phyloP scores from a whole-genome alignment of 495 filamentous ascomycete genomes.

The Apodospora peruviana region DNA sequence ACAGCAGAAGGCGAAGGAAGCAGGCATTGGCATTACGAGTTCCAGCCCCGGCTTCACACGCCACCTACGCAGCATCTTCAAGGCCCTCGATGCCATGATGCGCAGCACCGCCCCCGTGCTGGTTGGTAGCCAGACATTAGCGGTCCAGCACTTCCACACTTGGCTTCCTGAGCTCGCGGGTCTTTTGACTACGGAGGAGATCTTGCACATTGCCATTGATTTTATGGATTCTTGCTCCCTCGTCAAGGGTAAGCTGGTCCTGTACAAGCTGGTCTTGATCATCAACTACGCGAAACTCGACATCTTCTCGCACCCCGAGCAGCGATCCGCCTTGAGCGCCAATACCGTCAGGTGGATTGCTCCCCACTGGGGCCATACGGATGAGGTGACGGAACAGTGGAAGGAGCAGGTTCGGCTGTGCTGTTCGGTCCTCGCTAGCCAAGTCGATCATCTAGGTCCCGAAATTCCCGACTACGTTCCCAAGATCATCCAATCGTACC shows the following conservation, averaged over 20 bases:
- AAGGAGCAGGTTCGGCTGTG: slow-evolving; percentile 88
- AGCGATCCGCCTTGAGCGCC: slow-evolving; percentile 64
- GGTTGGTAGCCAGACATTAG: slow-evolving; percentile 88
- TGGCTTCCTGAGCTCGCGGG: slow-evolving; percentile 87
- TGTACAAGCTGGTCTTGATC: slow-evolving; percentile 90
- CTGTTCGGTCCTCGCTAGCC: slow-evolving; percentile 81
- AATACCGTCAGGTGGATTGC: slow-evolving; percentile 88
- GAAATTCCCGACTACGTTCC: slow-evolving; percentile 82
- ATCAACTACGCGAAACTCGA: slow-evolving; percentile 79
- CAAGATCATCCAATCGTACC: slow-evolving; percentile 86
- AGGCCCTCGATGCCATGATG: slow-evolving; percentile 83
- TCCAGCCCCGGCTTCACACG: slow-evolving; percentile 71
- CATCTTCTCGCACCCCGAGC: slow-evolving; percentile 70
- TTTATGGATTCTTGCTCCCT: slow-evolving; percentile 87
- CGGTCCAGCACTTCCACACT: slow-evolving; percentile 93
- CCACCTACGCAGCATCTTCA: slow-evolving; percentile 83
- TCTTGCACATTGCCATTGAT: slow-evolving; percentile 82
- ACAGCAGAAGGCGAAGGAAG: slow-evolving; percentile 84
- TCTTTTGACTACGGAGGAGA: slow-evolving; percentile 74
- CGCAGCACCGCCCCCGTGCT: slow-evolving; percentile 74
- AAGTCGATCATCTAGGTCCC: slow-evolving; percentile 71
- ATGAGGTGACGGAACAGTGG: slow-evolving; percentile 75
- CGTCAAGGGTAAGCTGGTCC: slow-evolving; percentile 87
- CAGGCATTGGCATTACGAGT: slow-evolving; percentile 79
- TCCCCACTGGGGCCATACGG: slow-evolving; percentile 82